Evolutionary conservation across 75 land plant genomes (phyloP).

Genomic region (Pinus albicaulis): DNA sequence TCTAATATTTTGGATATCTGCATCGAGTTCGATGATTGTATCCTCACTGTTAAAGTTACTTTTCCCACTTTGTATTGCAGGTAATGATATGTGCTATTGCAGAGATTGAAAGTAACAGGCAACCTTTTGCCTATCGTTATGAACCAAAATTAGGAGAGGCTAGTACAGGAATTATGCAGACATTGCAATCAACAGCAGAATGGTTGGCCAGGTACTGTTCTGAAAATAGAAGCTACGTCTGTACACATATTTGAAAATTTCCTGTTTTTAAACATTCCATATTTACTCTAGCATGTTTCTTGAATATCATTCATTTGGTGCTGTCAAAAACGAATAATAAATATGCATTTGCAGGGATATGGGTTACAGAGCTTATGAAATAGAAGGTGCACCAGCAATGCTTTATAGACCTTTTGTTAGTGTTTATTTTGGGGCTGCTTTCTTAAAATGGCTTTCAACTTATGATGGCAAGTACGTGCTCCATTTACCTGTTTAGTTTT

Average conservation of each 20-base stretch:
- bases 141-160: conserved; percentile 57
- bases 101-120: conserved; percentile 87
- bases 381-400: conserved; percentile 44
- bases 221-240: not conserved
- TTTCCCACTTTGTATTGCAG: conserved; percentile 26
- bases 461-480: conserved; percentile 73
- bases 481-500: not conserved
- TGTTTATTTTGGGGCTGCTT: conserved; percentile 89
- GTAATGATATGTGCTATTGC: conserved; percentile 92
- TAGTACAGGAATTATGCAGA: conserved; percentile 79
- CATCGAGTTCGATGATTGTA: not conserved
- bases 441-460: conserved; percentile 75
- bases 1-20: not conserved
- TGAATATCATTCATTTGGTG: not conserved
- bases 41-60: not conserved
- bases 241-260: not conserved
- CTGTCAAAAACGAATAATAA: not conserved
- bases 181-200: conserved; percentile 71
- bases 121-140: conserved; percentile 57
- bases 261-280: not conserved
- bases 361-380: conserved; percentile 63
- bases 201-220: conserved; percentile 64
- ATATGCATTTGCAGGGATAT: conserved; percentile 53
- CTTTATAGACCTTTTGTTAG: conserved; percentile 80
- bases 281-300: not conserved